Percentiles rank a stretch among this genome's conserved stretches.
These are phyloP conservation scores for Pichia exigua DNA, from an alignment of 805 yeast genomes.

Conservation along the genomic window DNA sequence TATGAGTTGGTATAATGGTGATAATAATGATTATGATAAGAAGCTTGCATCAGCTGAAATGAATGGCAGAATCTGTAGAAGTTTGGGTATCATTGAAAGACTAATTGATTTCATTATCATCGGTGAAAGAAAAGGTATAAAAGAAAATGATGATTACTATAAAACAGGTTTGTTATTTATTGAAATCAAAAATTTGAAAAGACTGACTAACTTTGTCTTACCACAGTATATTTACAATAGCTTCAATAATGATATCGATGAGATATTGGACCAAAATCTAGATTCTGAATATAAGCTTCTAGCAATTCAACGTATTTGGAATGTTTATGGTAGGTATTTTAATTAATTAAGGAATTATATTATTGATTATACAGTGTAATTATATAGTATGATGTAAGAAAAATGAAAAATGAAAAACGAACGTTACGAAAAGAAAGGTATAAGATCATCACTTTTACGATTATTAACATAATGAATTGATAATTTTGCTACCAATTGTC, in stretches of 20 bases:
- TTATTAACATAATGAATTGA: slow-evolving; percentile 56
- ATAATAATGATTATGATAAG: neutral
- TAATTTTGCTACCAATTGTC: slow-evolving; percentile 76
- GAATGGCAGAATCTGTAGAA: neutral
- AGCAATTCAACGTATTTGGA: slow-evolving; percentile 53
- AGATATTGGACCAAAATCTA: slow-evolving; percentile 38
- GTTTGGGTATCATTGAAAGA: slow-evolving; percentile 16
- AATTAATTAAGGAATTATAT: neutral
- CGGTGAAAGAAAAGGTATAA: neutral
- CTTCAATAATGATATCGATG: slow-evolving; percentile 59
- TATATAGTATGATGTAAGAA: neutral
- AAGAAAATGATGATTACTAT: slow-evolving; percentile 20
- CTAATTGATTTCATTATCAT: slow-evolving; percentile 14
- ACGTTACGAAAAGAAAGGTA: no score
- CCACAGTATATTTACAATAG: slow-evolving; percentile 44
- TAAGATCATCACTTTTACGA: no score
- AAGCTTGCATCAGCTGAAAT: neutral
- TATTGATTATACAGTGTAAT: neutral
- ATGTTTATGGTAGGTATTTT: slow-evolving; percentile 39
- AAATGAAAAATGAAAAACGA: neutral
- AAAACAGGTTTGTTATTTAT: slow-evolving; percentile 58
- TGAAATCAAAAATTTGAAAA: slow-evolving; percentile 52
- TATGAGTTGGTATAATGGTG: slow-evolving; percentile 11
- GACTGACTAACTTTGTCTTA: slow-evolving; percentile 39
- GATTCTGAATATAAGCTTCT: slow-evolving; percentile 33